Conservation (phyloP, 2,329 filamentous ascomycete species). For the Zarea fungicola region DNA sequence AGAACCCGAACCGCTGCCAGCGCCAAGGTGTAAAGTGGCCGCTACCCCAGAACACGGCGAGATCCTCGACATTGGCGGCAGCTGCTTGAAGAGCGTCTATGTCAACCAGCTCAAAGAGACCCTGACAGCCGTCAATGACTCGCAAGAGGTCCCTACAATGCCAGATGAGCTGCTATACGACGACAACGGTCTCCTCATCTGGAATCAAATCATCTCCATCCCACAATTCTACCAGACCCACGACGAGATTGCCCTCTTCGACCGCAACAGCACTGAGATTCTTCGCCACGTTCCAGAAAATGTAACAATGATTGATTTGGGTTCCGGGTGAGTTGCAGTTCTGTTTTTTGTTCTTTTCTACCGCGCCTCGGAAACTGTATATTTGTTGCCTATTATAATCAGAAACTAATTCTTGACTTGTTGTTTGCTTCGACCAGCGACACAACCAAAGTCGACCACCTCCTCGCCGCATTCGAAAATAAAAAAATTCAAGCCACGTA, state of each 20-base stretch:
- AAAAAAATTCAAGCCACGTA: conserved; percentile 27
- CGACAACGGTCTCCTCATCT: conserved; percentile 33
- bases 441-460: conserved; percentile 35
- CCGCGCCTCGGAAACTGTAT: not conserved
- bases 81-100: conserved; percentile 26
- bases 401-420: conserved; percentile 16
- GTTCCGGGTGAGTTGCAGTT: conserved; percentile 38
- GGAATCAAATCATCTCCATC: conserved; percentile 37
- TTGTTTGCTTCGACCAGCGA: conserved; percentile 24
- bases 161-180: conserved; percentile 38
- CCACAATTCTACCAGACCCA: conserved; percentile 37
- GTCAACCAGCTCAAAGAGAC: conserved; percentile 22
- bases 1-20: not conserved
- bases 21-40: conserved; percentile 10
- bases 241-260: conserved; percentile 34
- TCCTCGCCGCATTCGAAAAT: conserved; percentile 31
- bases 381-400: conserved; percentile 5
- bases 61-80: conserved; percentile 35
- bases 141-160: conserved; percentile 24
- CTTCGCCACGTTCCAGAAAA: conserved; percentile 24
- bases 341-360: too few relatives aligned
- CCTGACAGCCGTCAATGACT: conserved; percentile 22
- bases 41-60: conserved; percentile 22
- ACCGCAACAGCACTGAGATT: conserved; percentile 30
- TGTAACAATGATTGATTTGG: conserved; percentile 35